Conservation (phyloP, 169 alveolate species). For the Besnoitia besnoiti region DNA sequence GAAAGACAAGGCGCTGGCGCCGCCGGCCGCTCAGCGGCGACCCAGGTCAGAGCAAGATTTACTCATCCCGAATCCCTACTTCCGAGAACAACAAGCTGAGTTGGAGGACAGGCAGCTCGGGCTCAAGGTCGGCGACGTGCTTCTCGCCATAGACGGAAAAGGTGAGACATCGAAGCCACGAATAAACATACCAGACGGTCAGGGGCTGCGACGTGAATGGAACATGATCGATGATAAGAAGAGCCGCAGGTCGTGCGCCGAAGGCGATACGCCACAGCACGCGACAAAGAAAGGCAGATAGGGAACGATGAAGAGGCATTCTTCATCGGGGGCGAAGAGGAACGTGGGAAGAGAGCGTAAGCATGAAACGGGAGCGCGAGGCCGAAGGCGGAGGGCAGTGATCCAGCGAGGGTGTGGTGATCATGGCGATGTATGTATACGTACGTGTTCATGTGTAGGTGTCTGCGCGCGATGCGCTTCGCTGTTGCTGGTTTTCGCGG, state of each 20-base stretch:
- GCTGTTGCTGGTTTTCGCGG: not conserved
- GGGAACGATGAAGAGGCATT: too few species aligned
- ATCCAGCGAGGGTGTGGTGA: too few species aligned
- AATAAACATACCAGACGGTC: too few species aligned
- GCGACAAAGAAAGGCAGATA: too few species aligned
- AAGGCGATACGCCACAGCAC: too few species aligned
- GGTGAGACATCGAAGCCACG: slow-evolving; percentile 30
- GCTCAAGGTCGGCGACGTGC: slow-evolving; percentile 16
- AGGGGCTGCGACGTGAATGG: too few species aligned
- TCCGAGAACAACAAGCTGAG: not conserved
- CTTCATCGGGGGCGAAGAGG: too few species aligned
- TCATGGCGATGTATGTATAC: too few species aligned
- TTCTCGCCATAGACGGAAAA: slow-evolving; percentile 20
- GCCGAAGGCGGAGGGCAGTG: not conserved
- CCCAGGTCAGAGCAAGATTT: not conserved
- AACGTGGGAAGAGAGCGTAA: not conserved
- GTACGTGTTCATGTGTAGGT: not conserved
- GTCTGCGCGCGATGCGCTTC: not conserved
- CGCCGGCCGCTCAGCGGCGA: too few species aligned
- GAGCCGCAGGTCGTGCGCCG: too few species aligned
- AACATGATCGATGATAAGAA: too few species aligned
- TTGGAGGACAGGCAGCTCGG: not conserved
- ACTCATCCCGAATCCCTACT: slow-evolving; percentile 1
- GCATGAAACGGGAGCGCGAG: not conserved
- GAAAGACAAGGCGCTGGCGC: too few species aligned